Percentiles rank a stretch among this genome's conserved stretches.
These are phyloP conservation scores for Boletellus sp. DNA, from an alignment of 1,284 basidiomycete genomes.

Conservation along the genomic window DNA sequence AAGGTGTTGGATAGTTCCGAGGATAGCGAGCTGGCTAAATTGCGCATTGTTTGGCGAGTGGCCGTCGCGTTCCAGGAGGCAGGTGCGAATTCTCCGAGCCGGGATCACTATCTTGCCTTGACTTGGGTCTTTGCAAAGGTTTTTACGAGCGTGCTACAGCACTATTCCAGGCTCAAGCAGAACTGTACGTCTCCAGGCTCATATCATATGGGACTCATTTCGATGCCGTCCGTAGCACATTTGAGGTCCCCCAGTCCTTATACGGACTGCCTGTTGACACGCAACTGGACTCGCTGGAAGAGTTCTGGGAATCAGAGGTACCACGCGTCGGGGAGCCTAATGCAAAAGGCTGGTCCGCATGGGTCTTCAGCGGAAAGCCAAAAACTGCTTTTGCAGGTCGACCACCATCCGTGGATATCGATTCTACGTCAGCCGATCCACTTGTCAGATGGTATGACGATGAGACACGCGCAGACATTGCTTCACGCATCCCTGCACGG, in stretches of 20 bases:
- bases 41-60: constrained; percentile 70
- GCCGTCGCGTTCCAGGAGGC: constrained; percentile 70
- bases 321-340: constrained; percentile 60
- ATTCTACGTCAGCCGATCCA: constrained; percentile 46
- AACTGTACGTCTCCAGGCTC: constrained; percentile 50
- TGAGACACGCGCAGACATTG: constrained; percentile 52
- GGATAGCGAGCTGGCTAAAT: constrained; percentile 50
- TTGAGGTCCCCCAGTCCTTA: constrained; percentile 47
- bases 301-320: constrained; percentile 74
- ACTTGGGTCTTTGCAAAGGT: constrained; percentile 35
- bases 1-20: constrained; percentile 36
- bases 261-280: constrained; percentile 39
- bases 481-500: constrained; percentile 50
- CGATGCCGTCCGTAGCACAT: constrained; percentile 42
- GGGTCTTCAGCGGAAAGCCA: constrained; percentile 45
- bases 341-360: constrained; percentile 61
- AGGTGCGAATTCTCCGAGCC: constrained; percentile 47
- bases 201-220: constrained; percentile 2
- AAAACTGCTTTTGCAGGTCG: constrained; percentile 18
- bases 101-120: constrained; percentile 7
- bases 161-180: constrained; percentile 74
- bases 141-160: constrained; percentile 65
- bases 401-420: constrained; percentile 16
- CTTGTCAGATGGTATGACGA: constrained; percentile 67
- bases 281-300: constrained; percentile 58